Evolutionary conservation across 345 rosid genomes (phyloP).

Genomic region (Erucastrum elatum): DNA sequence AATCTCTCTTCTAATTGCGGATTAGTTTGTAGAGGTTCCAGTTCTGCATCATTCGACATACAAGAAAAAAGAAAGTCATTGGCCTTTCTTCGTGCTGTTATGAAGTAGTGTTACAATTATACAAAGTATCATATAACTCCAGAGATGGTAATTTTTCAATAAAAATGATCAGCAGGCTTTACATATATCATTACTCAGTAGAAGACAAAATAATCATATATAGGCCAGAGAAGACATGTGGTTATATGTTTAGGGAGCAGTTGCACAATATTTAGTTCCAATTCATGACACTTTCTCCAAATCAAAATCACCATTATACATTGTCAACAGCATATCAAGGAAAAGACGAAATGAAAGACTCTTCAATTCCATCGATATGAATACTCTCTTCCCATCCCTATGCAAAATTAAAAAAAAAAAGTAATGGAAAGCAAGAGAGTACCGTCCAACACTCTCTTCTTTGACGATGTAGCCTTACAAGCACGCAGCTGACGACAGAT

Average conservation of each 20-base stretch:
- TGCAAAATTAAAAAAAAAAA: conserved; percentile 5
- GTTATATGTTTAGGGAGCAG: neutral
- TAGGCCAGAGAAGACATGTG: conserved; percentile 2
- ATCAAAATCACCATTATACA: conserved; percentile 9
- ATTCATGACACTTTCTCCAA: conserved; percentile 1
- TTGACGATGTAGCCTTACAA: conserved; percentile 64
- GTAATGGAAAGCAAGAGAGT: conserved; percentile 28
- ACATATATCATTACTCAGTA: neutral
- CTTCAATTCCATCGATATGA: conserved; percentile 5
- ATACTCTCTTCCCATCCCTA: neutral
- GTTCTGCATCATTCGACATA: conserved; percentile 56
- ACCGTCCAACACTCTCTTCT: conserved; percentile 71
- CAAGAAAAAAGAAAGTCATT: conserved; percentile 1
- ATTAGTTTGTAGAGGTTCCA: conserved; percentile 79
- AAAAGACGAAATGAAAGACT: neutral
- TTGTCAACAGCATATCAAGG: conserved; percentile 2
- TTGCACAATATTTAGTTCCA: conserved; percentile 12
- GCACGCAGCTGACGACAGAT: conserved; percentile 87
- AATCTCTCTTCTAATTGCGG: conserved; percentile 75
- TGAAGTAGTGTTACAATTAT: conserved; percentile 8
- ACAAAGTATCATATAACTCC: neutral
- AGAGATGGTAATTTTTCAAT: conserved; percentile 2
- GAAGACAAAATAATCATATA: conserved; percentile 1
- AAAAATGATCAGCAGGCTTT: neutral
- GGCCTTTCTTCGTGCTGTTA: conserved; percentile 5